These are phyloP conservation scores for Tilletia horrida DNA, from an alignment of 1,284 basidiomycete genomes.

Conservation along the genomic window DNA sequence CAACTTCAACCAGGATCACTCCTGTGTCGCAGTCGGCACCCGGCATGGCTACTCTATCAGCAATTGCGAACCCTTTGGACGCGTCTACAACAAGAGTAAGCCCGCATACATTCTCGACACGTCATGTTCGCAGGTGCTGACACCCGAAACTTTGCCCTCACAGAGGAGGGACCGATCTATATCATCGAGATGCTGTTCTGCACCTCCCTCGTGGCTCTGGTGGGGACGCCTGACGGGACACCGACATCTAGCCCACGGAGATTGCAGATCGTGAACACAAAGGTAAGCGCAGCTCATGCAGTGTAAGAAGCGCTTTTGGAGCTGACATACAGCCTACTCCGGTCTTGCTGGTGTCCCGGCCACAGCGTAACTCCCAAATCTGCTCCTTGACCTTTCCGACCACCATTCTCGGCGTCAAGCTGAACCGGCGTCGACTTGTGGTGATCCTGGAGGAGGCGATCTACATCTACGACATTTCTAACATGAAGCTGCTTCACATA, in stretches of 20 bases:
- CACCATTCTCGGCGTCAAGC: conserved; percentile 88
- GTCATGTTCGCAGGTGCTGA: background rate
- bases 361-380: conserved; percentile 90
- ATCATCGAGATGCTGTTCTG: conserved; percentile 99
- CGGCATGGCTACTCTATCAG: conserved; percentile 93
- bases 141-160: conserved; percentile 42
- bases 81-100: conserved; percentile 75
- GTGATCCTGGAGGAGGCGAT: conserved; percentile 94
- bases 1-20: conserved; percentile 55
- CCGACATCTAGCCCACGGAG: conserved; percentile 70
- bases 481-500: conserved; percentile 94
- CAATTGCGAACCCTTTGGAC: conserved; percentile 95
- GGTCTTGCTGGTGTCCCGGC: conserved; percentile 7
- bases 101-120: background rate
- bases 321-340: background rate
- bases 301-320: no score
- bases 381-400: conserved; percentile 97
- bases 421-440: conserved; percentile 92
- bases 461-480: conserved; percentile 97
- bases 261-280: conserved; percentile 92
- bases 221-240: conserved; percentile 85
- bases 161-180: conserved; percentile 82
- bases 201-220: conserved; percentile 91
- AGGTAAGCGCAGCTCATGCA: background rate
- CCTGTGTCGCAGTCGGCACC: conserved; percentile 90